Evolutionary conservation across 1,139 yeast genomes (phyloP).

Genomic region (Yamadazyma mexicana): DNA sequence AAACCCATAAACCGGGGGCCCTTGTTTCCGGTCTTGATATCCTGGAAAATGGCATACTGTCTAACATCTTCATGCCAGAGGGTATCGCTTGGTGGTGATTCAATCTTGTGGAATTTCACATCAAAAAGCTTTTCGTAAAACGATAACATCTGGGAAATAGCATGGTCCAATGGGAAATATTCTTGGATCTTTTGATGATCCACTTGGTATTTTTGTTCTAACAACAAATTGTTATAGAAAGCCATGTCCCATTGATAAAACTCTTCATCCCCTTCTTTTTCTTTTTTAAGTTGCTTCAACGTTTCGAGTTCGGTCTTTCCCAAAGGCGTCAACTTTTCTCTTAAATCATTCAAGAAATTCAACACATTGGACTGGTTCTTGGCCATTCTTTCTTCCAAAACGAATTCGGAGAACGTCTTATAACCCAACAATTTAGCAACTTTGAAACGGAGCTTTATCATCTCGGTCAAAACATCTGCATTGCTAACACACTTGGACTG

Average conservation of each 20-base stretch:
- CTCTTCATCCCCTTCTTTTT: constrained; percentile 46
- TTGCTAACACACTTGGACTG: constrained; percentile 67
- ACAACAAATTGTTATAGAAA: constrained; percentile 61
- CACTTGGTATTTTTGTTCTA: constrained; percentile 68
- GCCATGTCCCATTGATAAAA: constrained; percentile 76
- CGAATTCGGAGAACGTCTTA: constrained; percentile 63
- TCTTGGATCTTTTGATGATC: constrained; percentile 72
- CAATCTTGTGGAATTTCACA: constrained; percentile 60
- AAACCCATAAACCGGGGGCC: constrained; percentile 63
- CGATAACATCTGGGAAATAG: constrained; percentile 65
- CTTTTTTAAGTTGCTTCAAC: constrained; percentile 53
- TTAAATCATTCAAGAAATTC: constrained; percentile 61
- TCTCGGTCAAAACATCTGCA: constrained; percentile 56
- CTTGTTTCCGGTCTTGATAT: constrained; percentile 36
- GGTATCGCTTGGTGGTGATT: constrained; percentile 28
- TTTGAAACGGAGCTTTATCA: constrained; percentile 60
- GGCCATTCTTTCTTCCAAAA: constrained; percentile 80
- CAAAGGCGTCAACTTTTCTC: constrained; percentile 53
- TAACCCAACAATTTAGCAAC: constrained; percentile 68
- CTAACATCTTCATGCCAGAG: constrained; percentile 80
- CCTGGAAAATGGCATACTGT: constrained; percentile 71
- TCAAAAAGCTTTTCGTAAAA: constrained; percentile 70
- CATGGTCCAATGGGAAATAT: constrained; percentile 71
- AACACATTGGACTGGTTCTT: constrained; percentile 60
- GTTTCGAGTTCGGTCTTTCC: constrained; percentile 55